A percentile compares a stretch with the other conserved stretches of the same genome.
Evolutionary conservation across 305 asterid species (phyloP).

Genomic region (Fraxinus angustifolia): DNA sequence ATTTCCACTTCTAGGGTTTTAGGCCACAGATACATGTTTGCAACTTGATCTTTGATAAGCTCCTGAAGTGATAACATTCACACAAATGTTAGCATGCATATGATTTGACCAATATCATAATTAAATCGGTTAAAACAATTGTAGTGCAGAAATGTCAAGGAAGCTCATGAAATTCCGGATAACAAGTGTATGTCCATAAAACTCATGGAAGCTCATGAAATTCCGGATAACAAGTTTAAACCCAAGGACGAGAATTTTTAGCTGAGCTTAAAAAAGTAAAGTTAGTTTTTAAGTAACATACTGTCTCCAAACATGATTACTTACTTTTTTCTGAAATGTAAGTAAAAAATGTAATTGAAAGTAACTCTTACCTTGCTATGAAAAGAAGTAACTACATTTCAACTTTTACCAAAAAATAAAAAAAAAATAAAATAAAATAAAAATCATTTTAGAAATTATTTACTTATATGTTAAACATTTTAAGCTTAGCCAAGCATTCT

Average conservation of each 20-base stretch:
- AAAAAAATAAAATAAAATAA: not conserved
- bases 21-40: not conserved
- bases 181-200: not conserved
- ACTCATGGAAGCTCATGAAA: not conserved
- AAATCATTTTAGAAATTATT: not conserved
- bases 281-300: not conserved
- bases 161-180: not conserved
- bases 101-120: not conserved
- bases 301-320: not conserved
- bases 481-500: not conserved
- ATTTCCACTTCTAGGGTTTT: slow-evolving; percentile 5
- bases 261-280: not conserved
- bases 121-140: not conserved
- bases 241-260: not conserved
- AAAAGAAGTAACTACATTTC: not conserved
- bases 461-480: not conserved
- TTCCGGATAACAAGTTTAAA: not conserved
- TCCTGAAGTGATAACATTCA: slow-evolving; percentile 9
- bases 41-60: slow-evolving; percentile 1
- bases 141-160: not conserved
- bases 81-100: slow-evolving; percentile 6
- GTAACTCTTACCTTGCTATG: not conserved
- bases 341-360: not conserved
- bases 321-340: not conserved
- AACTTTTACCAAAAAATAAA: not conserved